Percentiles rank a stretch among this genome's conserved stretches.
phyloP scores from a whole-genome alignment of 176 grass and related monocot genomes.

The Urochloa ruziziensis region DNA sequence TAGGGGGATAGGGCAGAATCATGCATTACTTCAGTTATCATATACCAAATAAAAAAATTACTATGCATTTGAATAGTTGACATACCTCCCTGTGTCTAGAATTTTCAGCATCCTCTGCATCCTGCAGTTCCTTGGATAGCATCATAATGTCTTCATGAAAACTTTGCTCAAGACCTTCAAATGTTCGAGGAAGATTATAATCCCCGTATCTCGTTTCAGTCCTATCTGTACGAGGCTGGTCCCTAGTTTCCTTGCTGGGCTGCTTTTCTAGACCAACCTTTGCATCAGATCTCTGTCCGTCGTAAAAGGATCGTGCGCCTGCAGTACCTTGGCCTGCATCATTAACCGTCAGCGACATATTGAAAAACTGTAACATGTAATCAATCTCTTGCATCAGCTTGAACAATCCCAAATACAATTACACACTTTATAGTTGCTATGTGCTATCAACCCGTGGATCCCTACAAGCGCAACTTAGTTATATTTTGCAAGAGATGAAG shows the following conservation, averaged over 20 bases:
- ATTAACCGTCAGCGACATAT: constrained; percentile 10
- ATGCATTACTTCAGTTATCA: not conserved
- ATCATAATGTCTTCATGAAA: constrained; percentile 75
- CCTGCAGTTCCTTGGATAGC: constrained; percentile 80
- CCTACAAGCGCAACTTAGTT: not conserved
- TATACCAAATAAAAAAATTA: not conserved
- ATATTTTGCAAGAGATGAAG: not conserved
- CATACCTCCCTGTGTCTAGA: constrained; percentile 81
- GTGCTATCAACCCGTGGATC: not conserved
- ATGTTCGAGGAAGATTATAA: constrained; percentile 61
- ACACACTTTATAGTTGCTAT: not conserved
- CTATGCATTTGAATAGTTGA: not conserved
- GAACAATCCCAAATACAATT: not conserved
- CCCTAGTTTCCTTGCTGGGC: constrained; percentile 49
- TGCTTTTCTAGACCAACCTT: constrained; percentile 68
- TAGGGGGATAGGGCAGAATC: constrained; percentile 3
- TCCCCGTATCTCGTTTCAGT: constrained; percentile 54
- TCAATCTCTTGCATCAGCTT: not conserved
- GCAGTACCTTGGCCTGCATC: constrained; percentile 44
- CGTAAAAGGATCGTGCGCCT: constrained; percentile 54
- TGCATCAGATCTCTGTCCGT: constrained; percentile 58
- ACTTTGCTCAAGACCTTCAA: constrained; percentile 83
- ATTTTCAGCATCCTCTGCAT: constrained; percentile 82
- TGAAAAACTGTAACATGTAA: constrained; percentile 18
- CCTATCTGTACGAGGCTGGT: constrained; percentile 32